Evolutionary conservation across 192 early-diverging fungal genomes (phyloP).

Genomic region (Cladochytrium replicatum): DNA sequence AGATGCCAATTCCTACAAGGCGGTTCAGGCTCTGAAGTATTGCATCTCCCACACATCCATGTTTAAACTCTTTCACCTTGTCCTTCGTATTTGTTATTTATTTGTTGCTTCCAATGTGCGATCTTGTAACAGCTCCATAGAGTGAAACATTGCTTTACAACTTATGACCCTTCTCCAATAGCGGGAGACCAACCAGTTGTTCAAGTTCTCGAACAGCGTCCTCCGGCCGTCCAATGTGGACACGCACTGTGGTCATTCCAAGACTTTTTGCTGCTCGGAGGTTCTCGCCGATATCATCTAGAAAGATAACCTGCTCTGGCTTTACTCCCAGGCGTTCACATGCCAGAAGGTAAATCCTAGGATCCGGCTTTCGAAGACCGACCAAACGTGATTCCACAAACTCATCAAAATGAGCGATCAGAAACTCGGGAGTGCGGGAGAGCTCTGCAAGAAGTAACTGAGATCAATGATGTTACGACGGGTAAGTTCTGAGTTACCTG

Average conservation of each 20-base stretch:
- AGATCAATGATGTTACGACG: too few relatives aligned
- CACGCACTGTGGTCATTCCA: constrained; percentile 64
- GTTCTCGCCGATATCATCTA: constrained; percentile 79
- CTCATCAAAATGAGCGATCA: constrained; percentile 51
- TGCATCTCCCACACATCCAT: too few relatives aligned
- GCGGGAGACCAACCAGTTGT: constrained; percentile 16
- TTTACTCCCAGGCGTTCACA: constrained; percentile 59
- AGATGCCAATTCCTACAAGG: too few relatives aligned
- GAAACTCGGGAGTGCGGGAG: constrained; percentile 16
- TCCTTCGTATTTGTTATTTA: too few relatives aligned
- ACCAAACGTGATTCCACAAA: constrained; percentile 68
- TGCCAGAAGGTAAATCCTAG: constrained; percentile 55
- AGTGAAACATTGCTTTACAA: too few relatives aligned
- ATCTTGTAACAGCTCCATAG: too few relatives aligned
- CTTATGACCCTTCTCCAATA: too few relatives aligned
- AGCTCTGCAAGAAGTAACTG: too few relatives aligned
- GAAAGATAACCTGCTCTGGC: constrained; percentile 60
- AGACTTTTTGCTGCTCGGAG: constrained; percentile 57
- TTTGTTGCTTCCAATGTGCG: too few relatives aligned
- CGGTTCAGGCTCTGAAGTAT: too few relatives aligned
- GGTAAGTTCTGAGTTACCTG: constrained; percentile 13
- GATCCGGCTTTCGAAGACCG: constrained; percentile 78
- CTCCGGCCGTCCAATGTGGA: constrained; percentile 36
- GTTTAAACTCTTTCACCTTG: too few relatives aligned
- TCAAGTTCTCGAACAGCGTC: constrained; percentile 45